Evolutionary conservation across 768 basidiomycete genomes (phyloP).

Genomic region (Xanthoconium stramineum): DNA sequence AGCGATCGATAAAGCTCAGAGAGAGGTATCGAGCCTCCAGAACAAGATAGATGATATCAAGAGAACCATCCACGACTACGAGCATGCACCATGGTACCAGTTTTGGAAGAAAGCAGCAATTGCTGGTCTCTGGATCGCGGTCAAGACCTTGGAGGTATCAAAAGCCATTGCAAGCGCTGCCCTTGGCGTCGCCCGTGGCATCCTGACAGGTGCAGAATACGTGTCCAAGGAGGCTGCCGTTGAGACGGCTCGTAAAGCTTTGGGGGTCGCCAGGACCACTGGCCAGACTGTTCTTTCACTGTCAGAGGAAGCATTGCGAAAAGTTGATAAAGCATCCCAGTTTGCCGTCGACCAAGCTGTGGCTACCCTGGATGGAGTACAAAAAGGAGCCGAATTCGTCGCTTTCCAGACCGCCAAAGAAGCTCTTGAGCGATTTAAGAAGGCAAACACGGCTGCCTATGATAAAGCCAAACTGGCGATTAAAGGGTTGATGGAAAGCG

Average conservation of each 20-base stretch:
- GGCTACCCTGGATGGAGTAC: not conserved
- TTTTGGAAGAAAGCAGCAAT: not conserved
- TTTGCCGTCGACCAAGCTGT: not conserved
- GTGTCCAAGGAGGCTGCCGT: not conserved
- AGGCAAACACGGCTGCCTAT: not conserved
- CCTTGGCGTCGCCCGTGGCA: not conserved
- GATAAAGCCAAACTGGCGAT: not conserved
- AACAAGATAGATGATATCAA: not conserved
- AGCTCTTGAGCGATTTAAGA: not conserved
- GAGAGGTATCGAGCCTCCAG: not conserved
- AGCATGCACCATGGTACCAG: not conserved
- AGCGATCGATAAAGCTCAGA: not conserved
- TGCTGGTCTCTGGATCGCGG: not conserved
- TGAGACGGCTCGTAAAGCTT: not conserved
- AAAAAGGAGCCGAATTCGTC: not conserved
- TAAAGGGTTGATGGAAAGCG: not conserved
- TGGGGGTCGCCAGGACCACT: not conserved
- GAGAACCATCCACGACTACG: not conserved
- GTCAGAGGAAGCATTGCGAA: not conserved
- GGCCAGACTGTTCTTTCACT: not conserved
- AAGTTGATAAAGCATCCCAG: not conserved
- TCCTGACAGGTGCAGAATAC: not conserved
- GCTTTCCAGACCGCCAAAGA: not conserved
- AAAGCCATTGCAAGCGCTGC: not conserved
- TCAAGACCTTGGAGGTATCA: not conserved